Conservation (phyloP, 2,329 filamentous ascomycete genomes). For the Phialophora macrospora region DNA sequence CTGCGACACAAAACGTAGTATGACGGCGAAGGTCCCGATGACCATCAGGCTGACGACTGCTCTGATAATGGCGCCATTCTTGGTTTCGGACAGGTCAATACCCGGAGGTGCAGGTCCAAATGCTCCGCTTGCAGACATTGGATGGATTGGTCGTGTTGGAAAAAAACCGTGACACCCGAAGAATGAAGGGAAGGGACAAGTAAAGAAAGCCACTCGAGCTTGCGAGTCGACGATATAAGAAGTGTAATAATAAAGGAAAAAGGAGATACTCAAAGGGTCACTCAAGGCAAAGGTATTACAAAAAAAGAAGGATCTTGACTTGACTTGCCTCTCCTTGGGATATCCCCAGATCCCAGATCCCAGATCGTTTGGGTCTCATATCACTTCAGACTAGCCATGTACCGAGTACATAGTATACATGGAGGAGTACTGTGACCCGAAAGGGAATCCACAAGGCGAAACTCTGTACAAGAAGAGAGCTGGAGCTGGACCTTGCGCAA, state of each 20-base stretch:
- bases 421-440: slow-evolving; percentile 15
- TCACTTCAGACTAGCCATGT: slow-evolving; percentile 18
- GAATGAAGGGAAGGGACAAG: slow-evolving; percentile 7
- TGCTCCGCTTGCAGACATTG: slow-evolving; percentile 19
- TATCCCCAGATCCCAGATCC: slow-evolving; percentile 16
- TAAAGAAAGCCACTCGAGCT: slow-evolving; percentile 19
- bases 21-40: slow-evolving; percentile 13
- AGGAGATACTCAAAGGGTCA: slow-evolving; percentile 10
- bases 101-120: slow-evolving; percentile 15
- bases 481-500: slow-evolving; percentile 18
- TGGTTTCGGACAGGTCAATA: slow-evolving; percentile 15
- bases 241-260: slow-evolving; percentile 12
- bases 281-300: slow-evolving; percentile 12
- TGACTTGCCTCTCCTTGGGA: slow-evolving; percentile 15
- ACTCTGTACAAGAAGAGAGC: slow-evolving; percentile 17
- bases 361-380: slow-evolving; percentile 15
- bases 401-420: slow-evolving; percentile 15
- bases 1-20: slow-evolving; percentile 11
- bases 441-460: slow-evolving; percentile 15
- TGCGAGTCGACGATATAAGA: slow-evolving; percentile 19
- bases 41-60: slow-evolving; percentile 18
- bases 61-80: slow-evolving; percentile 13
- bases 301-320: slow-evolving; percentile 14
- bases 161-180: slow-evolving; percentile 7
- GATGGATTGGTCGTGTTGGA: slow-evolving; percentile 13